Evolutionary conservation across 1,139 yeast species (phyloP), one percentile per base, ranked within the genome.

Genomic region (Trichomonascaceae sp.): DNA sequence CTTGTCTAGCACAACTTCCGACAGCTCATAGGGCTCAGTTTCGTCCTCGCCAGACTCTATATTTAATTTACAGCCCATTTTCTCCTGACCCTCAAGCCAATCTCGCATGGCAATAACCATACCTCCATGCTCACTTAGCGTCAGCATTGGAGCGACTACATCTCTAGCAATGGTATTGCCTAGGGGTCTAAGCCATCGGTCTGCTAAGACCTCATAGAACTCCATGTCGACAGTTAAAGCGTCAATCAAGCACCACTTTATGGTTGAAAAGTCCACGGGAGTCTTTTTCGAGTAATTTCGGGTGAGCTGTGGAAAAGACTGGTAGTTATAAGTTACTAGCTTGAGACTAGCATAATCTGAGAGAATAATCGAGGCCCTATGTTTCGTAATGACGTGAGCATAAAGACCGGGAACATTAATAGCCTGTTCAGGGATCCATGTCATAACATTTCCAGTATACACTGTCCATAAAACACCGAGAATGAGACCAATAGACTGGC

Each of bases 161-260:
- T 83, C 82, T 45, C 86, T 80, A 0, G 96, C 86, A 53, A 81
- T 81, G 54, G 76, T 80, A 65, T 96, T 90, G 0, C 99, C 99
- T 55, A 93, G 72, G 2, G 98, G 98, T 58, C 85, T 81, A 54
- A 93, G 76, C 87, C 96, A 93, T 58, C 98, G 78, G 61, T 90
- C 95, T n/a, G 96, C 83, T 49, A 93, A 74, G 65, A 93, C 84
- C 62, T 89, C 96, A 64, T 90, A 84, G 62, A 93, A 93, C 62
- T 93, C 99, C 2, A 96, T 89, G 68, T 95, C 99, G 3, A 91
- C 90, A 0, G 95, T 87, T n/a, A 87, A 77, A 0, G 97, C 88
- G 62, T 90, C 90, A 9, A 95, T 90, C 45, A 93, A 72, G 45
- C 96, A 95, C 93, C 96, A 90, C 60, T 84, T 83, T 4, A 93